Percentiles rank a stretch among this genome's conserved stretches.
These are phyloP conservation scores for Sarocladium strictum DNA, from an alignment of 2,329 filamentous ascomycete species.

Conservation along the genomic window DNA sequence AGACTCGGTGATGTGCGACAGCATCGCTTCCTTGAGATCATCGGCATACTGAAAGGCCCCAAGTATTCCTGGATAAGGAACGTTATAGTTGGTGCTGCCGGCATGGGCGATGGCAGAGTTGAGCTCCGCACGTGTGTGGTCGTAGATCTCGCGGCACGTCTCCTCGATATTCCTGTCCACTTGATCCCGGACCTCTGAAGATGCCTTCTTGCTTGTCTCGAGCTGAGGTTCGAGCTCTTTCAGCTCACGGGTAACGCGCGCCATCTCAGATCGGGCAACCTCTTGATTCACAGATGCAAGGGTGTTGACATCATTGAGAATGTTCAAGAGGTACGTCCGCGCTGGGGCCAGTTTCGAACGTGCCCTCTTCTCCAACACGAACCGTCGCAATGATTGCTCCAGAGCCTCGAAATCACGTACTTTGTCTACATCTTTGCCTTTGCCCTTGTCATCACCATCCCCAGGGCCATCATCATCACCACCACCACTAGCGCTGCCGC, in stretches of 20 bases:
- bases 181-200: constrained; percentile 71
- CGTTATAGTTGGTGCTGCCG: constrained; percentile 70
- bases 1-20: constrained; percentile 76
- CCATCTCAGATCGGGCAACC: constrained; percentile 77
- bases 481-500: constrained; percentile 45
- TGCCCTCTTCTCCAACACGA: constrained; percentile 92
- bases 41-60: constrained; percentile 88
- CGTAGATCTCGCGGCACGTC: constrained; percentile 80
- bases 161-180: constrained; percentile 79
- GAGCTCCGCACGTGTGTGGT: constrained; percentile 71
- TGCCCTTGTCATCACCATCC: constrained; percentile 59
- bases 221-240: constrained; percentile 78
- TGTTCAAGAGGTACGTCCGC: constrained; percentile 90
- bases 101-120: constrained; percentile 69
- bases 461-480: constrained; percentile 52
- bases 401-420: constrained; percentile 83
- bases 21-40: constrained; percentile 85
- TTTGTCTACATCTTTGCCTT: constrained; percentile 85
- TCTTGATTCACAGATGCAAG: constrained; percentile 83
- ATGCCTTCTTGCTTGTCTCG: constrained; percentile 76
- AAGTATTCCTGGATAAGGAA: constrained; percentile 81
- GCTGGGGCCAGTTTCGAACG: constrained; percentile 93
- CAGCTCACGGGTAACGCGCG: constrained; percentile 75
- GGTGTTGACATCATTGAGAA: constrained; percentile 78
- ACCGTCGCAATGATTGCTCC: constrained; percentile 81